phyloP scores from a whole-genome alignment of 176 grass and related monocot genomes.

The Ananas comosus region DNA sequence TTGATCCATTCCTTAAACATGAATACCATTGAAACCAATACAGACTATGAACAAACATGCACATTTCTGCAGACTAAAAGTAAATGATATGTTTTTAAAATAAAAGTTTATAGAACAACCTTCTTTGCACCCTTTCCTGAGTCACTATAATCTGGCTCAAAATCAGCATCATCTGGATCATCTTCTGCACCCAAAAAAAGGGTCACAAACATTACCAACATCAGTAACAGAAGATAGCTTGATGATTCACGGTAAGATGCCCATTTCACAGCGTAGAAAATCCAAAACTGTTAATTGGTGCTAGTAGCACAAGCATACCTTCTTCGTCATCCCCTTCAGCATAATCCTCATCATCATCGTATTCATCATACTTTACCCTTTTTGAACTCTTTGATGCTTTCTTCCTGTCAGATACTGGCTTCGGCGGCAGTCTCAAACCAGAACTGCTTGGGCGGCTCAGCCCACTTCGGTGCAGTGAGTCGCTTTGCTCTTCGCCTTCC shows the following conservation, averaged over 20 bases:
- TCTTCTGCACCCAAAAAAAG: constrained; percentile 54
- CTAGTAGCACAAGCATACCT: constrained; percentile 46
- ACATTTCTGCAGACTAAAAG: too few relatives aligned
- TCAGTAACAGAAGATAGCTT: constrained; percentile 3
- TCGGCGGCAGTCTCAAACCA: constrained; percentile 36
- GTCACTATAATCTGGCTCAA: constrained; percentile 88
- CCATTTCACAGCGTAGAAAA: constrained; percentile 3
- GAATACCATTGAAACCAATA: too few relatives aligned
- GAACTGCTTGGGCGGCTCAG: constrained; percentile 43
- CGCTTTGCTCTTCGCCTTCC: constrained; percentile 71
- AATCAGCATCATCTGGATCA: constrained; percentile 95
- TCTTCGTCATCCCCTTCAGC: constrained; percentile 55
- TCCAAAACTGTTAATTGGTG: constrained; percentile 9
- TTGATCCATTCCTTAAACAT: too few relatives aligned
- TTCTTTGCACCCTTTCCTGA: constrained; percentile 55
- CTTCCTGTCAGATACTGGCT: constrained; percentile 37
- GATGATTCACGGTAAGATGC: constrained; percentile 4
- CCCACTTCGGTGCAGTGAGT: constrained; percentile 44
- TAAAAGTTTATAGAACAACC: constrained; percentile 2
- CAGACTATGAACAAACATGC: too few relatives aligned
- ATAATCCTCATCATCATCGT: constrained; percentile 40
- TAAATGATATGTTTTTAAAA: too few relatives aligned
- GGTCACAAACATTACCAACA: constrained; percentile 12
- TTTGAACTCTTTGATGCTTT: constrained; percentile 39
- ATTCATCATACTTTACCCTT: constrained; percentile 37